Conservation (phyloP, 805 yeast species). For the Dipodascus albidus region DNA sequence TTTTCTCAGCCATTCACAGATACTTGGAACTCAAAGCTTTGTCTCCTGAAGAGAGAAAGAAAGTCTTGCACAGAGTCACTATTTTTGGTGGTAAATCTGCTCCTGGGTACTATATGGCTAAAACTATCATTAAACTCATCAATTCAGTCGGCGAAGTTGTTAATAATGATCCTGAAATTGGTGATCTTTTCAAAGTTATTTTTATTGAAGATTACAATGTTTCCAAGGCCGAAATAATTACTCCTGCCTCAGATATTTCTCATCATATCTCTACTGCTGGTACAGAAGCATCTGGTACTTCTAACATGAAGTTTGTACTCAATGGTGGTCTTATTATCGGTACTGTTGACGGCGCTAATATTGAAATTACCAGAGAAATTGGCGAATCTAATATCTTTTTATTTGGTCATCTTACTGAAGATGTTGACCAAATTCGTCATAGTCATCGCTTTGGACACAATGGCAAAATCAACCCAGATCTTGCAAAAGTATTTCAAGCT, state of each 20-base stretch:
- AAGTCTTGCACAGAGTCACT: conserved; percentile 62
- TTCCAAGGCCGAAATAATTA: conserved; percentile 82
- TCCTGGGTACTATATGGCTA: conserved; percentile 96
- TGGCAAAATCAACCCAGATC: conserved; percentile 45
- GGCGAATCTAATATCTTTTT: conserved; percentile 89
- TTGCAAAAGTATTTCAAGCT: conserved; percentile 50
- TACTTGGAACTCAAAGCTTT: conserved; percentile 66
- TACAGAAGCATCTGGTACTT: conserved; percentile 93
- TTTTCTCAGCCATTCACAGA: conserved; percentile 79
- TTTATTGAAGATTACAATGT: conserved; percentile 90
- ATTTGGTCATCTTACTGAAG: conserved; percentile 84
- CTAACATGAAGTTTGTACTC: conserved; percentile 89
- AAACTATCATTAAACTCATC: conserved; percentile 74
- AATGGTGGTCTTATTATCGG: conserved; percentile 93
- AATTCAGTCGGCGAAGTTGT: conserved; percentile 73
- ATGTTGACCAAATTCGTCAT: conserved; percentile 76
- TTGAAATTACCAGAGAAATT: conserved; percentile 85
- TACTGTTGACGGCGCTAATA: conserved; percentile 95
- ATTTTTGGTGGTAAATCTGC: conserved; percentile 94
- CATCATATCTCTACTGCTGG: conserved; percentile 97
- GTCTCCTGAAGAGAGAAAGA: conserved; percentile 46
- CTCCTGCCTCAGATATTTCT: conserved; percentile 82
- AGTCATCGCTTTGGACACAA: conserved; percentile 50
- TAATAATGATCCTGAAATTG: conserved; percentile 65
- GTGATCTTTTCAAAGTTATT: conserved; percentile 69